Evolutionary conservation across 2,329 filamentous ascomycete species (phyloP).

Genomic region (Remersonia thermophila): DNA sequence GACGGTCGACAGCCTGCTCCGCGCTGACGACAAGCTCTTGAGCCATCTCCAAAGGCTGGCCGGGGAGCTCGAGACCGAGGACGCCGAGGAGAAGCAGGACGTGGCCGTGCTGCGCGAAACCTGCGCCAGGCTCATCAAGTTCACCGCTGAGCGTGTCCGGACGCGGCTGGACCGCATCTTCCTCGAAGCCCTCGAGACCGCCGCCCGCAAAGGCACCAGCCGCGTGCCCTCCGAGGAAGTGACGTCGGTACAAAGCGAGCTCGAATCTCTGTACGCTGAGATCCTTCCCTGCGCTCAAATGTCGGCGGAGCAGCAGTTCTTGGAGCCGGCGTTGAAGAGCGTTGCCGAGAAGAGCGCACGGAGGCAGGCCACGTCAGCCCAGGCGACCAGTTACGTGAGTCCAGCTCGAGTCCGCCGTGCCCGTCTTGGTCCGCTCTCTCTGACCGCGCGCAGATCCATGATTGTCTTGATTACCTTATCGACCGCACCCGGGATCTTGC

Average conservation of each 20-base stretch:
- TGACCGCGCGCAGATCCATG: slow-evolving; percentile 32
- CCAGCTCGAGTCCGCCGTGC: not conserved
- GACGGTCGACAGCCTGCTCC: slow-evolving; percentile 37
- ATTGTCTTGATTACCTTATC: slow-evolving; percentile 39
- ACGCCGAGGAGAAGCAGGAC: slow-evolving; percentile 38
- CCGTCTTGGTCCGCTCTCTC: slow-evolving; percentile 5
- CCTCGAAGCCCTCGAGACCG: slow-evolving; percentile 31
- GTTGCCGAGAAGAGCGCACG: slow-evolving; percentile 32
- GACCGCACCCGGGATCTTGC: slow-evolving; percentile 33
- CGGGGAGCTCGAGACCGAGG: slow-evolving; percentile 42
- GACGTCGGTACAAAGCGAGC: slow-evolving; percentile 45
- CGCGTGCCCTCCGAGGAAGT: slow-evolving; percentile 29
- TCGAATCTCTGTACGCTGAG: slow-evolving; percentile 58
- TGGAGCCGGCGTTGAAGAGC: slow-evolving; percentile 44
- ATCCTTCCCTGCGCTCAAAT: slow-evolving; percentile 59
- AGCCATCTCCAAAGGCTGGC: slow-evolving; percentile 54
- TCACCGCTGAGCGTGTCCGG: slow-evolving; percentile 41
- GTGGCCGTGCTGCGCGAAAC: slow-evolving; percentile 46
- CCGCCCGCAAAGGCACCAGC: slow-evolving; percentile 6
- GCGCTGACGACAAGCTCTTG: slow-evolving; percentile 53
- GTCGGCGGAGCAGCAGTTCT: slow-evolving; percentile 55
- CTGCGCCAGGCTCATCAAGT: slow-evolving; percentile 46
- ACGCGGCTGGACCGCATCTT: slow-evolving; percentile 45
- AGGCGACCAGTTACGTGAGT: slow-evolving; percentile 40
- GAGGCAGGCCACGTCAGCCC: slow-evolving; percentile 31